Base-by-base conservation (phyloP, 495 filamentous ascomycete species). In the Zalerion maritima region DNA sequence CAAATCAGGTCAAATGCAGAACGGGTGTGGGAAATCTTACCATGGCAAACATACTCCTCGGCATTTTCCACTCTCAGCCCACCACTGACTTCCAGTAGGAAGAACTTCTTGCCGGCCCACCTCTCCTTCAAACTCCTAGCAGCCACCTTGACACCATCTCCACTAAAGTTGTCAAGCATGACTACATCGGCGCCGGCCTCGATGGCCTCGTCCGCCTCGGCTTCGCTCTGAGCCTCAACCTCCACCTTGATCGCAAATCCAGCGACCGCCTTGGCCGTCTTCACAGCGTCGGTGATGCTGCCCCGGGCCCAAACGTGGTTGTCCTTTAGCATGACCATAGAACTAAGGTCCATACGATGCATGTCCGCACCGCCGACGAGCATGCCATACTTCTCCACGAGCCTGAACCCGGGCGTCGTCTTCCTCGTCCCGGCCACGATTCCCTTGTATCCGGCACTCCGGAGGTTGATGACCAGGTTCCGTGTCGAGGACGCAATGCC, bases 371-470 rank as follows among this genome's bases (percentile, higher is more conserved):
- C 91, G 12, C 86, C 89, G 9, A 93, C 75, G 9, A 94, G 58
- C 73, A 97, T 92, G 28, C 82, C 89, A 50, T 96, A 97, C 61
- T 97, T 97, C 62, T 97, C 89, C 2, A 96, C 85, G 6, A 97
- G 59, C 3, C 89, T 68, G 56, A 96, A 96, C 0, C 91, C 89
- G 0, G 89, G 89, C 2, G 89, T 97, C 2, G 91, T 94, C 60
- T 97, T 97, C 37, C 89, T 66, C 11, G 89, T 97, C 19, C 89
- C 89, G 0, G 87, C 84, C n/a, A 97, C 55, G n/a, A 68, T 78
- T 21, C 84, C 82, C 28, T 57, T 54, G 62, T 85, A 94, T 9
- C 85, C 84, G 3, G 63, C 68, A 24, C 51, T 54, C 18, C 69
- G 55, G 35, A 73, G 49, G 28, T 62, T 58, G 18, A 58, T 43